These are phyloP conservation scores for Sclerotiophoma versabilis DNA, from an alignment of 2,329 filamentous ascomycete species.

Conservation along the genomic window DNA sequence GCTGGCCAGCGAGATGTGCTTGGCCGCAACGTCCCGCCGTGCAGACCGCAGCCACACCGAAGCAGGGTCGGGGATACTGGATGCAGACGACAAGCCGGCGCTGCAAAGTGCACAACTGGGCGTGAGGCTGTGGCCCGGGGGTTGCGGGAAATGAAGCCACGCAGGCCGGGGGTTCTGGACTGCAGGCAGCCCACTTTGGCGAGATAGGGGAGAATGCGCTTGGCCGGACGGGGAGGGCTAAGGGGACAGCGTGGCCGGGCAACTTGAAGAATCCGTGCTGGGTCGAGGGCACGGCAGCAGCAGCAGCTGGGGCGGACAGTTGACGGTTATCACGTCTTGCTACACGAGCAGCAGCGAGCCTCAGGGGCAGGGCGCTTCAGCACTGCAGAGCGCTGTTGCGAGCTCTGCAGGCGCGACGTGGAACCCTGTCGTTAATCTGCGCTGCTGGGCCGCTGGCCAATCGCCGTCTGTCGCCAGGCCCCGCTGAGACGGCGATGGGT, in stretches of 20 bases:
- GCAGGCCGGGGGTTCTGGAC: slow-evolving; percentile 28
- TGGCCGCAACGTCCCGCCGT: slow-evolving; percentile 21
- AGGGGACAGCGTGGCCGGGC: slow-evolving; percentile 10
- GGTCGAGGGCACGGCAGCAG: slow-evolving; percentile 11
- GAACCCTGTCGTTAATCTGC: slow-evolving; percentile 29
- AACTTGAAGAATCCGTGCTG: slow-evolving; percentile 16
- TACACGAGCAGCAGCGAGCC: slow-evolving; percentile 4
- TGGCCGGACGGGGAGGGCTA: slow-evolving; percentile 10
- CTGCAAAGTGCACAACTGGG: slow-evolving; percentile 35
- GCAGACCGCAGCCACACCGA: slow-evolving; percentile 13
- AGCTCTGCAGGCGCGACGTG: slow-evolving; percentile 20
- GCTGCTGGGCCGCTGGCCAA: slow-evolving; percentile 25
- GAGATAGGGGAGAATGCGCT: slow-evolving; percentile 22
- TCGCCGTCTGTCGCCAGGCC: slow-evolving; percentile 4
- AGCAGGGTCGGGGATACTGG: slow-evolving; percentile 11
- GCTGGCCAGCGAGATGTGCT: slow-evolving; percentile 17
- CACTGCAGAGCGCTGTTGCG: slow-evolving; percentile 21
- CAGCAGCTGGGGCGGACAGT: slow-evolving; percentile 3
- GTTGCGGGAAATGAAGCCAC: slow-evolving; percentile 42
- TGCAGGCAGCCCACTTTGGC: slow-evolving; percentile 19
- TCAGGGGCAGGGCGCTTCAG: slow-evolving; percentile 35
- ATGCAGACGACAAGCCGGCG: slow-evolving; percentile 28
- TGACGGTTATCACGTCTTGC: not conserved
- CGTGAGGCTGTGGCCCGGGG: slow-evolving; percentile 36
- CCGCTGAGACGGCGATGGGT: slow-evolving; percentile 22